Evolutionary conservation across 768 basidiomycete species (phyloP).

Genomic region (Tephrocybe sp.): DNA sequence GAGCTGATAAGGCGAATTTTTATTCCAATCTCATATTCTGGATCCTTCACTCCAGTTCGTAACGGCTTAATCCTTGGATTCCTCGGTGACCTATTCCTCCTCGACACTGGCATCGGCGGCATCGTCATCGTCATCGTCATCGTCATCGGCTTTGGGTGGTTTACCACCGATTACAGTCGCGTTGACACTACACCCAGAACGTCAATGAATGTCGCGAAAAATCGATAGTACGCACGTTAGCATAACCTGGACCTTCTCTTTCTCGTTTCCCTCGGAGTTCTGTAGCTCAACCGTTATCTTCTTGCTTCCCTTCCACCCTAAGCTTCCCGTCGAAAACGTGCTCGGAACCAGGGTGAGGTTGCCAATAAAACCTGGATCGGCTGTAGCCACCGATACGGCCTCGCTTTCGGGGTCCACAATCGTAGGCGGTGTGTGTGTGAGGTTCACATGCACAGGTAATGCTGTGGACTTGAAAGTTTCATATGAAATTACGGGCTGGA

Average conservation of each 20-base stretch:
- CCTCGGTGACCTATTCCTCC: slow-evolving; percentile 21
- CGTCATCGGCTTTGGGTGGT: slow-evolving; percentile 39
- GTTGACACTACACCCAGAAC: slow-evolving; percentile 54
- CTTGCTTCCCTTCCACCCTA: slow-evolving; percentile 83
- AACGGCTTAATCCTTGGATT: slow-evolving; percentile 17
- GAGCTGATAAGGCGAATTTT: no score
- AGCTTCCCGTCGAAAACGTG: slow-evolving; percentile 73
- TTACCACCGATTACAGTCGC: slow-evolving; percentile 77
- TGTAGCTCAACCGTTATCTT: slow-evolving; percentile 65
- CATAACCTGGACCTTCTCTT: slow-evolving; percentile 72
- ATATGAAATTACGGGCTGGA: slow-evolving; percentile 45
- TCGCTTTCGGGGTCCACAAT: slow-evolving; percentile 37
- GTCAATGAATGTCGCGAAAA: not conserved
- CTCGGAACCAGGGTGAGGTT: slow-evolving; percentile 54
- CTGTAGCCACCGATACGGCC: slow-evolving; percentile 29
- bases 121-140: slow-evolving; percentile 36
- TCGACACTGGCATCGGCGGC: slow-evolving; percentile 35
- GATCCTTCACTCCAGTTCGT: no score
- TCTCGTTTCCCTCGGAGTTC: slow-evolving; percentile 45
- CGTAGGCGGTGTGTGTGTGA: slow-evolving; percentile 59
- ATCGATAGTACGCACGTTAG: slow-evolving; percentile 53
- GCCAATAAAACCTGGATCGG: slow-evolving; percentile 64
- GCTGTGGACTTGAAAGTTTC: slow-evolving; percentile 65
- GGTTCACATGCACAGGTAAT: slow-evolving; percentile 62
- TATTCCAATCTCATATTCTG: no score